Evolutionary conservation across 2,329 filamentous ascomycete genomes (phyloP), one percentile per base, ranked within the genome.

Genomic region (Lecanicillium sp.): DNA sequence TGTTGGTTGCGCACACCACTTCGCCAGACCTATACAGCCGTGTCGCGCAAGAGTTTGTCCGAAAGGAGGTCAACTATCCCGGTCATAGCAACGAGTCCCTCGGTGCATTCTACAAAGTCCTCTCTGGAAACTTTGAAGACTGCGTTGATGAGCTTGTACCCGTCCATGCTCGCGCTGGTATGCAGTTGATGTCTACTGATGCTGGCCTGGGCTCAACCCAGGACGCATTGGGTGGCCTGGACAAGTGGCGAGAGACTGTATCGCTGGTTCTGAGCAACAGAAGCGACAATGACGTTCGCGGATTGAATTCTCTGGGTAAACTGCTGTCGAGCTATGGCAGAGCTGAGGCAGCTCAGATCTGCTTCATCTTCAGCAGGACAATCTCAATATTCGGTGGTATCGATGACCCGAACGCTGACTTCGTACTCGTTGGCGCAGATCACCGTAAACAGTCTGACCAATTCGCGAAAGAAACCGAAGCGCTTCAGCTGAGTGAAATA

Each of bases 131-230:
- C 61, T 81, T 86, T 50, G 90, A 96, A 55, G 93, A 98, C 57
- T 94, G 90, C 55, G 84, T 97, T 14, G 93, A 98, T 63, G 90
- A 97, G 65, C 82, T 98, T 48, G 93, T 98, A 1, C 90, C 93
- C 5, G 84, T 86, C 3, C 95, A 94, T 55, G 93, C 93, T 15
- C 81, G 94, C 35, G 90, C 91, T 51, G 93, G 93, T 2, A 81
- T 96, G 56, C 89, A 95, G 63, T 85, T 98, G 69, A 78, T 98
- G 55, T 90, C 86, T 53, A 89, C 83, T n/a, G 75, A 80, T 3
- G 74, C 81, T 49, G 72, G 78, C 6, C 68, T 74, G 7, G 79
- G 76, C 2, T 68, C 80, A 26, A 74, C 81, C 0, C 84, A 82
- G 54, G 89, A 93, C 63, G 83, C 84, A 1, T 73, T 91, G 5